Evolutionary conservation across 805 yeast genomes (phyloP).

Genomic region (Lipomyces spencermartinsiae): DNA sequence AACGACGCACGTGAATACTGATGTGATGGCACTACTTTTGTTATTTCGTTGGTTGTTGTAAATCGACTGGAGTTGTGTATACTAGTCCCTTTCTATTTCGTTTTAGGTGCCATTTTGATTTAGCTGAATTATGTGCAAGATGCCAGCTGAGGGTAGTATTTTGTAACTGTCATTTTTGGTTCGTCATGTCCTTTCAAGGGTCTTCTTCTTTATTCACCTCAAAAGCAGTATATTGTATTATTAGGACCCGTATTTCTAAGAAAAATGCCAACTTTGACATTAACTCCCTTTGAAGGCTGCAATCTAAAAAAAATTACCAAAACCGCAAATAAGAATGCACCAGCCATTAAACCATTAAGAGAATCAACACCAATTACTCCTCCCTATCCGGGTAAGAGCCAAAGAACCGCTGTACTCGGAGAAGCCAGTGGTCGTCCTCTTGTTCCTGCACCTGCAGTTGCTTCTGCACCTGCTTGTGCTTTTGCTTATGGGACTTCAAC

Average conservation of each 20-base stretch:
- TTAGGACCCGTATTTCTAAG: too few relatives aligned
- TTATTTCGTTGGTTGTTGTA: background rate
- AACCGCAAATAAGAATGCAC: too few relatives aligned
- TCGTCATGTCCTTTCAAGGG: too few relatives aligned
- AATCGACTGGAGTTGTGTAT: background rate
- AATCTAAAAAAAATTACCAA: too few relatives aligned
- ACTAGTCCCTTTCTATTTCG: background rate
- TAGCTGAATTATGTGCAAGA: too few relatives aligned
- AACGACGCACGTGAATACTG: background rate
- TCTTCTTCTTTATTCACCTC: too few relatives aligned
- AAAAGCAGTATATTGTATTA: too few relatives aligned
- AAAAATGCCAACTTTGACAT: too few relatives aligned
- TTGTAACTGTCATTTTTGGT: too few relatives aligned
- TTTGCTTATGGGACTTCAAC: background rate
- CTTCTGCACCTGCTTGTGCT: background rate
- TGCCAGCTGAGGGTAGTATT: too few relatives aligned
- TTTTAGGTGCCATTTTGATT: too few relatives aligned
- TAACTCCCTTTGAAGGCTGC: background rate
- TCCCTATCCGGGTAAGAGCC: background rate
- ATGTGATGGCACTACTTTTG: background rate
- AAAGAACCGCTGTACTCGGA: background rate
- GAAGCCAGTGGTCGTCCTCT: background rate
- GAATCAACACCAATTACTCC: background rate
- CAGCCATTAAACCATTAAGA: background rate
- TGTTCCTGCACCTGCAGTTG: background rate